These are phyloP conservation scores for Euphorbia pulcherrima DNA, from an alignment of 345 rosid genomes.

Conservation along the genomic window DNA sequence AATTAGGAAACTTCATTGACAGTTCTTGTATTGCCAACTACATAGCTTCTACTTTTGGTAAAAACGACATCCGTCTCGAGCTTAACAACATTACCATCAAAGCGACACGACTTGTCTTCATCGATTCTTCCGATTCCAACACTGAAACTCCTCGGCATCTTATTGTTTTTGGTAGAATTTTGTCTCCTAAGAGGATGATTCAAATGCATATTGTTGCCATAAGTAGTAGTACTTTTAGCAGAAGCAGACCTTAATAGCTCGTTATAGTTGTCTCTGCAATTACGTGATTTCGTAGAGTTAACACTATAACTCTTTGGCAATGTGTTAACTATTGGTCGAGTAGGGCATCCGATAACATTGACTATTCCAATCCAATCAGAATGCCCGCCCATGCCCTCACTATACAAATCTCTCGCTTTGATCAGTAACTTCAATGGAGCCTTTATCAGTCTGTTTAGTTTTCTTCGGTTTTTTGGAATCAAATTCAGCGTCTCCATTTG, in stretches of 20 bases:
- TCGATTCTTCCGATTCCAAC: slow-evolving; percentile 65
- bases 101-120: slow-evolving; percentile 58
- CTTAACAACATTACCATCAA: slow-evolving; percentile 33
- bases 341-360: slow-evolving; percentile 37
- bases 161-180: neutral
- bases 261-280: slow-evolving; percentile 30
- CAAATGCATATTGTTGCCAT: too few species aligned
- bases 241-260: slow-evolving; percentile 55
- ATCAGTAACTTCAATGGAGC: slow-evolving; percentile 42
- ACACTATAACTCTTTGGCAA: slow-evolving; percentile 53
- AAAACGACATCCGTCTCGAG: slow-evolving; percentile 7
- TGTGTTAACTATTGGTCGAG: slow-evolving; percentile 30
- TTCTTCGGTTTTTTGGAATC: slow-evolving; percentile 23
- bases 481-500: slow-evolving; percentile 19
- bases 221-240: slow-evolving; percentile 20
- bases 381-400: slow-evolving; percentile 49
- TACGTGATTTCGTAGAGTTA: slow-evolving; percentile 30
- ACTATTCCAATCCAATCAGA: slow-evolving; percentile 42
- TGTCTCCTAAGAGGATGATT: neutral
- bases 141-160: slow-evolving; percentile 37
- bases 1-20: slow-evolving; percentile 1
- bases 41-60: slow-evolving; percentile 46
- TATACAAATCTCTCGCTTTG: slow-evolving; percentile 52
- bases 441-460: slow-evolving; percentile 36
- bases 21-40: slow-evolving; percentile 22